Conservation (phyloP, 2,329 filamentous ascomycete species). For the Trichothecium roseum region DNA sequence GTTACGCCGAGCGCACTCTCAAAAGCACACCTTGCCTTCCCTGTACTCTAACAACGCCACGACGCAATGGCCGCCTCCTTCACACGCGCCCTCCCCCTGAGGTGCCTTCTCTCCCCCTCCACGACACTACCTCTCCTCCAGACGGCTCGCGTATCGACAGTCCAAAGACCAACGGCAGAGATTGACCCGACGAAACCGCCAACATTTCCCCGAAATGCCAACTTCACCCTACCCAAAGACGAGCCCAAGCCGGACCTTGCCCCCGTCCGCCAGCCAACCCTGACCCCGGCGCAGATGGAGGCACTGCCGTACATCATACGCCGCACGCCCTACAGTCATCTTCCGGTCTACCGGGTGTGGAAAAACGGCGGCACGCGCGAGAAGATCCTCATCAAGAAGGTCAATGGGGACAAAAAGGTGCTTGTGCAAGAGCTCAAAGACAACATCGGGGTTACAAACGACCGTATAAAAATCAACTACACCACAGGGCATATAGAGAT, state of each 20-base stretch:
- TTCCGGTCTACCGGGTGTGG: slow-evolving; percentile 65
- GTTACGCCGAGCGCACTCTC: no score
- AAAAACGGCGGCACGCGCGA: slow-evolving; percentile 69
- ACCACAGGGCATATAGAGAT: slow-evolving; percentile 66
- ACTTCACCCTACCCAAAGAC: background rate
- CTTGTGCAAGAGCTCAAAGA: slow-evolving; percentile 54
- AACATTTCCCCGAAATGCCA: background rate
- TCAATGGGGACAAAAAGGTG: slow-evolving; percentile 59
- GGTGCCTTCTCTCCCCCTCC: slow-evolving; percentile 9
- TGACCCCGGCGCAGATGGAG: slow-evolving; percentile 17
- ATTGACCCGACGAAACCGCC: slow-evolving; percentile 12
- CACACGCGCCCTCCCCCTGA: slow-evolving; percentile 12
- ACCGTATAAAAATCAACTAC: slow-evolving; percentile 42
- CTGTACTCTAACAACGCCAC: no score
- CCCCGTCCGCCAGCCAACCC: slow-evolving; percentile 18
- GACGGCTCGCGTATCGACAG: slow-evolving; percentile 10
- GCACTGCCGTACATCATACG: slow-evolving; percentile 54
- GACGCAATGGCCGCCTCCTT: slow-evolving; percentile 17
- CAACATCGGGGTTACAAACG: slow-evolving; percentile 44
- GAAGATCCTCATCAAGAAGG: slow-evolving; percentile 66
- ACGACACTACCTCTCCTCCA: slow-evolving; percentile 2
- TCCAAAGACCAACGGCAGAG: slow-evolving; percentile 15
- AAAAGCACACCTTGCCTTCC: no score
- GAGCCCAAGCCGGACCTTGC: slow-evolving; percentile 3
- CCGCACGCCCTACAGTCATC: slow-evolving; percentile 58